Evolutionary conservation across 352 stramenopile genomes (phyloP).

Genomic region (Nothophytophthora sp.): DNA sequence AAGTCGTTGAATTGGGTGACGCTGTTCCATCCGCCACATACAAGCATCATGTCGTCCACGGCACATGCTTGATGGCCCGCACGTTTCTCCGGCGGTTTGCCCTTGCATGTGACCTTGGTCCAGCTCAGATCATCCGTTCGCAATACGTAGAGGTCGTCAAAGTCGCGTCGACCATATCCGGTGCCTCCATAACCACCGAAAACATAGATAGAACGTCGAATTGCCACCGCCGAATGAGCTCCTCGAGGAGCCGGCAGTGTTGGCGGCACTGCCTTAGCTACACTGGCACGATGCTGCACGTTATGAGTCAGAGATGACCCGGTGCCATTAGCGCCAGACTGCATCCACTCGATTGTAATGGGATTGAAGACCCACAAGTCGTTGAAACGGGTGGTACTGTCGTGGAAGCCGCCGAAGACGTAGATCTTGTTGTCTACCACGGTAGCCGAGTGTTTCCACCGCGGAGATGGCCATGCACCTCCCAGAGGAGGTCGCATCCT

Average conservation of each 20-base stretch:
- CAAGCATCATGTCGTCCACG: constrained; percentile 90
- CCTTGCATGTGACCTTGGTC: constrained; percentile 84
- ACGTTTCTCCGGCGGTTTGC: constrained; percentile 88
- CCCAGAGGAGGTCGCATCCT: constrained; percentile 43
- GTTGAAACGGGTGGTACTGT: constrained; percentile 88
- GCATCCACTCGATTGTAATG: constrained; percentile 91
- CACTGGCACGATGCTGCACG: constrained; percentile 47
- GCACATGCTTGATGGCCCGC: constrained; percentile 92
- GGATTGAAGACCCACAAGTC: constrained; percentile 98
- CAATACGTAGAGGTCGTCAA: constrained; percentile 93
- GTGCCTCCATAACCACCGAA: constrained; percentile 96
- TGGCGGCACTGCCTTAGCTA: constrained; percentile 23
- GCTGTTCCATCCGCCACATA: constrained; percentile 96
- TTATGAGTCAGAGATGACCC: constrained; percentile 26
- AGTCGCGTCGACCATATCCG: constrained; percentile 92
- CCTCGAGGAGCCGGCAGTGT: constrained; percentile 81
- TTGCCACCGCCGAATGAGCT: constrained; percentile 87
- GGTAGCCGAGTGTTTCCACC: constrained; percentile 93
- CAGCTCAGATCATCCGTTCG: constrained; percentile 89
- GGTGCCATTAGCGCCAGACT: constrained; percentile 20
- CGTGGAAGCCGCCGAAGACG: constrained; percentile 95
- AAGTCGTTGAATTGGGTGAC: constrained; percentile 96
- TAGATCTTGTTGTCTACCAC: constrained; percentile 90
- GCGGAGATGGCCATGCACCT: constrained; percentile 36
- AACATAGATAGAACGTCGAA: constrained; percentile 87